phyloP scores from a whole-genome alignment of 768 basidiomycete species.

The Lactifluus echinatus region DNA sequence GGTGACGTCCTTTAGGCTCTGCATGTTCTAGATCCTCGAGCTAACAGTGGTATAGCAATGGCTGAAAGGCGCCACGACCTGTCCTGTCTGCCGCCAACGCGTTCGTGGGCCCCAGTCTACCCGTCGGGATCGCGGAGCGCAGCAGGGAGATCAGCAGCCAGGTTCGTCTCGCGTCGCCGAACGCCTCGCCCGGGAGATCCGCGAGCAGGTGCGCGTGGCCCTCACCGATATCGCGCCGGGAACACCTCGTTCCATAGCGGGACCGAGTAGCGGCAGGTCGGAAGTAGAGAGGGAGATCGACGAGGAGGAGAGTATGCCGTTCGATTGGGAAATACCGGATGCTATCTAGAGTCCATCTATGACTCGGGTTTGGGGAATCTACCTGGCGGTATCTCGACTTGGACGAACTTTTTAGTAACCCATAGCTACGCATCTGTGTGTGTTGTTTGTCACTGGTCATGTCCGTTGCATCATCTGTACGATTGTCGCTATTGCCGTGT shows the following conservation, averaged over 20 bases:
- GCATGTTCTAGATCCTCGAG: background rate
- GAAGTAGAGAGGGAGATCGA: constrained; percentile 1
- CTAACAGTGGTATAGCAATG: too few relatives aligned
- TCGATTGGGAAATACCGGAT: constrained; percentile 5
- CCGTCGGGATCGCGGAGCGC: constrained; percentile 5
- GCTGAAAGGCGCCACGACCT: constrained; percentile 66
- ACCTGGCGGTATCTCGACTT: background rate
- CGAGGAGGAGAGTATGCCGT: constrained; percentile 6
- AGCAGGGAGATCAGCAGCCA: background rate
- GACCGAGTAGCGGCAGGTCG: background rate
- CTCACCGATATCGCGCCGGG: background rate
- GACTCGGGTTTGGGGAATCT: background rate
- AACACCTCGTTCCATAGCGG: background rate
- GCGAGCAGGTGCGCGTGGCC: constrained; percentile 5
- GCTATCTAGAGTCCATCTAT: constrained; percentile 8
- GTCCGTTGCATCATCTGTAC: constrained; percentile 5
- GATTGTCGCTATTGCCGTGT: constrained; percentile 1
- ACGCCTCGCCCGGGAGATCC: constrained; percentile 5
- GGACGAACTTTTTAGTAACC: background rate
- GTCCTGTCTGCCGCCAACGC: constrained; percentile 69
- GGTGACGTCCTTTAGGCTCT: constrained; percentile 33
- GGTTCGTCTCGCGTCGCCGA: constrained; percentile 1
- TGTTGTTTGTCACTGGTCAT: background rate
- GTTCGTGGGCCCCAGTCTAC: constrained; percentile 32
- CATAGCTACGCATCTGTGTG: background rate